Evolutionary conservation across 225 moss, liverwort and hornwort species (phyloP).

Genomic region (Bryoerythrophyllum caledonicum): DNA sequence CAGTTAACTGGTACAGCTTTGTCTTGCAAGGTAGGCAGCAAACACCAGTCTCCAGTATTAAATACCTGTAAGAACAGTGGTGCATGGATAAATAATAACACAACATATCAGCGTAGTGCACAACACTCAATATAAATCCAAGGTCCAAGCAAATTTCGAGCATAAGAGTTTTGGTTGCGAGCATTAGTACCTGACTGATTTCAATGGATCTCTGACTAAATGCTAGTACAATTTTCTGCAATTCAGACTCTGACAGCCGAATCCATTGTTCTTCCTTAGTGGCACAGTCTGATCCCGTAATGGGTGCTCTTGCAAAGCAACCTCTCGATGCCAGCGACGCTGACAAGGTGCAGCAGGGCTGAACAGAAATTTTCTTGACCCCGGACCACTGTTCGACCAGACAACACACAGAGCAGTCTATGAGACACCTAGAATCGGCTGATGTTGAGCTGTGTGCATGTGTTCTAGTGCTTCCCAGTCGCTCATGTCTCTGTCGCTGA

Average conservation of each 20-base stretch:
- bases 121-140: not conserved
- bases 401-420: constrained; percentile 41
- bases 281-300: constrained; percentile 26
- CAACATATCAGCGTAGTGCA: not conserved
- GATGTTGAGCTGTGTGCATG: constrained; percentile 14
- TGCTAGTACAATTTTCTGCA: constrained; percentile 48
- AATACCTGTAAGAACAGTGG: constrained; percentile 38
- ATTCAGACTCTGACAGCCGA: constrained; percentile 28
- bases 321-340: constrained; percentile 36
- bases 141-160: not conserved
- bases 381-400: constrained; percentile 32
- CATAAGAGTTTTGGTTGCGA: constrained; percentile 3
- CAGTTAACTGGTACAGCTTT: constrained; percentile 11
- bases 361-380: constrained; percentile 21
- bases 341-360: constrained; percentile 23
- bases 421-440: constrained; percentile 26
- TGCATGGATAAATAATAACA: constrained; percentile 18
- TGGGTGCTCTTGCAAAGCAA: constrained; percentile 22
- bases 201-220: constrained; percentile 47
- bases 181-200: constrained; percentile 43
- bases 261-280: constrained; percentile 30
- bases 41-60: constrained; percentile 50
- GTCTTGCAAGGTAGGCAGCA: constrained; percentile 35
- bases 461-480: constrained; percentile 12
- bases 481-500: constrained; percentile 17